Evolutionary conservation across 257 asterid genomes (phyloP).

Genomic region (Jasminum sambac): DNA sequence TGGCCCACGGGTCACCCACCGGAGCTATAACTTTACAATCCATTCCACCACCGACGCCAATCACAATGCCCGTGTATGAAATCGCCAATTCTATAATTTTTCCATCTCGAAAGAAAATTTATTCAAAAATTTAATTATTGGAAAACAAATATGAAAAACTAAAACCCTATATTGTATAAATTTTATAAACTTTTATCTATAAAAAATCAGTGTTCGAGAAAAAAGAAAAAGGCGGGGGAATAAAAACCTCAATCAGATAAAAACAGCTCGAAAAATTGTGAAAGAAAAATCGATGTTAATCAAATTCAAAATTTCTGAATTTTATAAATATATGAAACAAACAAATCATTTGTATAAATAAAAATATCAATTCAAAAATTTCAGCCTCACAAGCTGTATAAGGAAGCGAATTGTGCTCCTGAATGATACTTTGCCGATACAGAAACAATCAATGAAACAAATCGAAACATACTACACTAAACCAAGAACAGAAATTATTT

Average conservation of each 20-base stretch:
- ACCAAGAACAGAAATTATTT: not conserved
- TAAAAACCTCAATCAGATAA: too few relatives aligned
- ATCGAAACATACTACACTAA: constrained; percentile 14
- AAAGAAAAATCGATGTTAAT: constrained; percentile 24
- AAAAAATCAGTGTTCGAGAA: not conserved
- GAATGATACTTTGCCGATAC: constrained; percentile 16
- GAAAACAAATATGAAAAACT: not conserved
- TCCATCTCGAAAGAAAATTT: not conserved
- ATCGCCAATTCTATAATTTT: constrained; percentile 16
- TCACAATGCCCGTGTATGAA: constrained; percentile 23
- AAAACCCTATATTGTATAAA: not conserved
- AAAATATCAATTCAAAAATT: not conserved
- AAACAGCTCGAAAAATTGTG: not conserved
- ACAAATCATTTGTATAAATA: constrained; percentile 29
- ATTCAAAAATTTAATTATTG: not conserved
- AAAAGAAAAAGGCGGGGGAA: too few relatives aligned
- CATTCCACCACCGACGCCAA: constrained; percentile 44
- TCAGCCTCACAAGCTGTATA: constrained; percentile 25
- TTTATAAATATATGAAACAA: constrained; percentile 28
- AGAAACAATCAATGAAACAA: constrained; percentile 16
- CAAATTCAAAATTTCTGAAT: constrained; percentile 45
- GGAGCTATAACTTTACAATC: constrained; percentile 49
- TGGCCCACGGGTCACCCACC: constrained; percentile 50
- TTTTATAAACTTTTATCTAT: not conserved
- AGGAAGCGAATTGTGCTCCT: constrained; percentile 8